Evolutionary conservation across 345 rosid species (phyloP), one percentile per base, ranked within the genome.

Genomic region (Ceriops tagal): DNA sequence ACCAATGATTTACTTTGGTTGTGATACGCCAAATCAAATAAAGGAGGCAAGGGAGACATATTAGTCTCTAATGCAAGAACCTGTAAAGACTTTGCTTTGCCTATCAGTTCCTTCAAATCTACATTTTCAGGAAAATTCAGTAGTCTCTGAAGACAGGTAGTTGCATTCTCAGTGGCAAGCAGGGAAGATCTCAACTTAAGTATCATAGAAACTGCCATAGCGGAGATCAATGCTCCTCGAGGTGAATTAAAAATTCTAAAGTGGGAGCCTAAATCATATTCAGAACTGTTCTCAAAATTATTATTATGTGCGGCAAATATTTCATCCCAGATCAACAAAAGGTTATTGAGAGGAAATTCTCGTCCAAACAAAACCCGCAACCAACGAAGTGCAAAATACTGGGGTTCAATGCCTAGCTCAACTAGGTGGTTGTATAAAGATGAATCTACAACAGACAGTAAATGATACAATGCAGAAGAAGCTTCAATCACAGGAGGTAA

Each of bases 341-440:
- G 86, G 80, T 84, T 83, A 53, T 69, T 85, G 69, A 95, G 93
- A 22, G 85, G 74, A 77, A 95, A 88, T 70, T 95, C 99, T 58
- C 99, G 87, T 64, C 98, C 98, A 75, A 88, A 95, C 80, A 92
- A 76, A 73, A 95, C 99, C 1, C 99, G 78, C 65, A 95, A 71
- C 99, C 99, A 95, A 53, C 99, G 96, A 58, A 95, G 93, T 55
- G 91, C 88, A 66, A 95, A 95, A 81, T 95, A 92, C 78, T 95
- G 99, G 28, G 99, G 99, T 80, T 95, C 98, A 72, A 92, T 96
- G 67, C 96, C 93, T 15, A 95, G 92, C 69, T 95, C 96, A 34
- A 88, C 86, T 13, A 95, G 87, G 81, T 95, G 99, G 76, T 87
- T 82, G 74, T 92, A 92, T 67, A 95, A 85, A 73, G 96, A 86